Conservation (phyloP, 2,329 filamentous ascomycete species). For the Phaeosphaeria sp. region DNA sequence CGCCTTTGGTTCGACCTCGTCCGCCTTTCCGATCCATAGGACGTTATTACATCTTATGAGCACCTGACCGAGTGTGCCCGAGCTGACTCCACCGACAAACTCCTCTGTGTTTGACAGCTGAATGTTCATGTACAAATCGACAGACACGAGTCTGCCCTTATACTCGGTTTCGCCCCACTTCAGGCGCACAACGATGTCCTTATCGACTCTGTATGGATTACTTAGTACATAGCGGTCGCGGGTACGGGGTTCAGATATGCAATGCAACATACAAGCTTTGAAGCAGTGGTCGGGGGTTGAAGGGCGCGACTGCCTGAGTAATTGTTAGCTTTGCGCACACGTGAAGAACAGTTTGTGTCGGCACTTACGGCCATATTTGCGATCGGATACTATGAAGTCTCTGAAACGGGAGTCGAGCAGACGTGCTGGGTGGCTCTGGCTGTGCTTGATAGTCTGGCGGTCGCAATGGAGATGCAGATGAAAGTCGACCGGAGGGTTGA, state of each 20-base stretch:
- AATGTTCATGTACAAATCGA: slow-evolving; percentile 99
- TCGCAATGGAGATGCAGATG: not conserved
- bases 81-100: slow-evolving; percentile 86
- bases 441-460: not conserved
- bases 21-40: slow-evolving; percentile 78
- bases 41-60: slow-evolving; percentile 98
- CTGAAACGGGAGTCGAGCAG: not conserved
- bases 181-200: slow-evolving; percentile 87
- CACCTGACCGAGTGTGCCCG: slow-evolving; percentile 85
- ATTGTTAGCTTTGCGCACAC: slow-evolving; percentile 21
- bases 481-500: slow-evolving; percentile 10
- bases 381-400: slow-evolving; percentile 3
- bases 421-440: not conserved
- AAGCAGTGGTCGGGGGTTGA: slow-evolving; percentile 97
- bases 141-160: slow-evolving; percentile 88
- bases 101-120: slow-evolving; percentile 91
- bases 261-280: slow-evolving; percentile 77
- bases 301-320: slow-evolving; percentile 68
- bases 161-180: slow-evolving; percentile 99
- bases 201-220: slow-evolving; percentile 71
- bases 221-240: slow-evolving; percentile 13
- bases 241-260: not conserved
- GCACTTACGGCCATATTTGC: slow-evolving; percentile 49
- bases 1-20: slow-evolving; percentile 53
- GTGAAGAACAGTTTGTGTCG: not conserved